Evolutionary conservation across 139 green algal genomes (phyloP).

Genomic region (Trebouxia sp.): DNA sequence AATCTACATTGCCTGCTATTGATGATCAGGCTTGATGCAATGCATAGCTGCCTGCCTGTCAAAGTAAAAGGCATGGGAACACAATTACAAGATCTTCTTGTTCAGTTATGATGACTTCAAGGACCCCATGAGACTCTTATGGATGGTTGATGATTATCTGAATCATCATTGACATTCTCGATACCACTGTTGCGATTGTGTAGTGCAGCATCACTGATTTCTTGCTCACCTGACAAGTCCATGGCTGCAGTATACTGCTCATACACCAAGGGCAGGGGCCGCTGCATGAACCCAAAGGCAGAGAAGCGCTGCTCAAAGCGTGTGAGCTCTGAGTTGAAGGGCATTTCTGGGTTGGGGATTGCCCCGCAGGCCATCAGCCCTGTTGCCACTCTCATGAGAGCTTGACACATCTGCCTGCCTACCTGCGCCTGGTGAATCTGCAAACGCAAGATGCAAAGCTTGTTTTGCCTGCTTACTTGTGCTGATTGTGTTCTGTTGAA

Average conservation of each 20-base stretch:
- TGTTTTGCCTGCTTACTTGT: neutral
- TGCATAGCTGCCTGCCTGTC: too few relatives aligned
- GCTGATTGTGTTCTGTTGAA: too few relatives aligned
- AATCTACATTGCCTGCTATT: too few relatives aligned
- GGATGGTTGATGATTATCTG: too few relatives aligned
- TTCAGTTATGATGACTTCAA: too few relatives aligned
- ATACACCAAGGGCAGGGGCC: slow-evolving; percentile 49
- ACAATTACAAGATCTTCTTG: too few relatives aligned
- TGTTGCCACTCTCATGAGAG: slow-evolving; percentile 47
- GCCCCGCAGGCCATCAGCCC: slow-evolving; percentile 32
- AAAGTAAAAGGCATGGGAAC: too few relatives aligned
- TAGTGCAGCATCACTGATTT: too few relatives aligned
- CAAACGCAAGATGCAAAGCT: neutral
- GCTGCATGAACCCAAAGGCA: slow-evolving; percentile 44
- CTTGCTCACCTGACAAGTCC: slow-evolving; percentile 28
- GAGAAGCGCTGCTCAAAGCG: slow-evolving; percentile 76
- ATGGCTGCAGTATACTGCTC: slow-evolving; percentile 44
- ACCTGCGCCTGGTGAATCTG: slow-evolving; percentile 31
- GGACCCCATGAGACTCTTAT: too few relatives aligned
- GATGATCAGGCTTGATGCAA: too few relatives aligned
- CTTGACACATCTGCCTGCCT: slow-evolving; percentile 47
- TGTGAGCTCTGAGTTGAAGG: slow-evolving; percentile 63
- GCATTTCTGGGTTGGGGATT: neutral
- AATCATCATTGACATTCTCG: too few relatives aligned
- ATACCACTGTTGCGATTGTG: too few relatives aligned